phyloP scores from a whole-genome alignment of 345 rosid genomes.

The Salix exigua region DNA sequence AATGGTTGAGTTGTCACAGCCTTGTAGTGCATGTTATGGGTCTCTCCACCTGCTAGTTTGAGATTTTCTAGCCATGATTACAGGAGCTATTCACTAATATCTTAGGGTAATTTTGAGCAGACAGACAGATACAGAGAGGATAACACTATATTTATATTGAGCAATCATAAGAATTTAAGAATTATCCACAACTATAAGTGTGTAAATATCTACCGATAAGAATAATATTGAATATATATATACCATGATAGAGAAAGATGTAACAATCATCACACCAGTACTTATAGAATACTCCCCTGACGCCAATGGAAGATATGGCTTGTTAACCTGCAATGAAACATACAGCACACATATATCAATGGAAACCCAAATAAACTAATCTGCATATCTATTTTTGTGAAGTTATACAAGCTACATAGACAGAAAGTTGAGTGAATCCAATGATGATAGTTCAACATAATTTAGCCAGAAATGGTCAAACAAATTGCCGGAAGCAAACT shows the following conservation, averaged over 20 bases:
- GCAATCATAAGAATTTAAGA: background rate
- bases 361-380: background rate
- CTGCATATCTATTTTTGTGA: background rate
- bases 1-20: background rate
- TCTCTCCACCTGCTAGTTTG: background rate
- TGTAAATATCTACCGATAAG: background rate
- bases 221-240: background rate
- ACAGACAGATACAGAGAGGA: background rate
- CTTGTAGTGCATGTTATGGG: background rate
- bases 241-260: conserved; percentile 79
- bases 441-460: background rate
- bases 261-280: conserved; percentile 58
- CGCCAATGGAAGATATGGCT: conserved; percentile 94
- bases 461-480: background rate
- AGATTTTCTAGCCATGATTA: background rate
- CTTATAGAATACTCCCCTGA: conserved; percentile 78
- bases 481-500: background rate
- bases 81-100: background rate
- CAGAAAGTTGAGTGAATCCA: conserved; percentile 6
- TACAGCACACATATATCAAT: background rate
- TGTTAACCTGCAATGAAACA: conserved; percentile 67
- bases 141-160: background rate
- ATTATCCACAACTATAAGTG: background rate
- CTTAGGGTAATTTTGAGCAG: background rate
- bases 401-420: background rate